Conservation (phyloP, 768 basidiomycete species). For the Lactarius sanguifluus region DNA sequence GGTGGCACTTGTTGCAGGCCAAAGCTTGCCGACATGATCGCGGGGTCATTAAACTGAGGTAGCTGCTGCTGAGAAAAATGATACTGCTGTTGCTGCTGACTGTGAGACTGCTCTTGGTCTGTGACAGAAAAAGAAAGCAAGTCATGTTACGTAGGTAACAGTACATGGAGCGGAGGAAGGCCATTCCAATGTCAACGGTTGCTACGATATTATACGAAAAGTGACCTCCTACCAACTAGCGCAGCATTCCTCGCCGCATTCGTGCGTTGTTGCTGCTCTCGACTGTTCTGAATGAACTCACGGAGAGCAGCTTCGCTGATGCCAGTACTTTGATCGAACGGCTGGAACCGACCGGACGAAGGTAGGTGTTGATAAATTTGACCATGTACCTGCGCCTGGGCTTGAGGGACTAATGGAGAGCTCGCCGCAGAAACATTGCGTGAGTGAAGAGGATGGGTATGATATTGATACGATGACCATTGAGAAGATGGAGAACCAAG, state of each 20-base stretch:
- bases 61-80: conserved; percentile 34
- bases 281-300: conserved; percentile 71
- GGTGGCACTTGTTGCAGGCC: conserved; percentile 10
- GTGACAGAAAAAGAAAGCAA: conserved; percentile 31
- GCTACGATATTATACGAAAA: conserved; percentile 42
- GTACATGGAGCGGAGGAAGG: conserved; percentile 27
- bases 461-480: conserved; percentile 47
- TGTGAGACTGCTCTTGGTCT: conserved; percentile 40
- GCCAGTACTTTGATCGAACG: conserved; percentile 48
- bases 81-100: conserved; percentile 33
- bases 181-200: conserved; percentile 31
- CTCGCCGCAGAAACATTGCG: conserved; percentile 41
- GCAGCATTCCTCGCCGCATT: conserved; percentile 35
- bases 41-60: conserved; percentile 23
- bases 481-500: conserved; percentile 42
- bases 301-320: conserved; percentile 77
- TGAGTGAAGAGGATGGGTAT: conserved; percentile 43
- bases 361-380: conserved; percentile 37
- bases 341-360: conserved; percentile 49
- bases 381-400: conserved; percentile 42
- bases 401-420: conserved; percentile 51
- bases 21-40: conserved; percentile 26
- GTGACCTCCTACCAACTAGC: conserved; percentile 50
- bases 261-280: conserved; percentile 47
- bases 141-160: conserved; percentile 31